A percentile compares a stretch with the other conserved stretches of the same genome.
Conservation (phyloP, 805 yeast genomes). For the Wickerhamiella brachini region DNA sequence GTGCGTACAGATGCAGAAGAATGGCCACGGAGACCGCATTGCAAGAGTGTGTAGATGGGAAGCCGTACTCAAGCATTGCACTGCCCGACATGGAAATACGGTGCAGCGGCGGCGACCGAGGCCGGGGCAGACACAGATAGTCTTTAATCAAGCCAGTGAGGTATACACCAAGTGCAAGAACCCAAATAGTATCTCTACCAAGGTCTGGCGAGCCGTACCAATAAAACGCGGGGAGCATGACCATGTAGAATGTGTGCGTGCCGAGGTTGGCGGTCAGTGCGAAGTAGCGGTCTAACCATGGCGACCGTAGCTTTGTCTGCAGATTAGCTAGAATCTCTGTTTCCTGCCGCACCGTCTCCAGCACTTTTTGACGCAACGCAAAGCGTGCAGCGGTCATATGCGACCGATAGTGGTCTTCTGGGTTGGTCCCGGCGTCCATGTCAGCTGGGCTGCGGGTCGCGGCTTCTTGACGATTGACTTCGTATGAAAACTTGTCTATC, state of each 20-base stretch:
- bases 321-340: constrained; percentile 42
- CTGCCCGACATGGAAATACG: constrained; percentile 83
- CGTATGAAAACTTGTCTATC: too few relatives aligned
- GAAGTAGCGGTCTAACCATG: constrained; percentile 56
- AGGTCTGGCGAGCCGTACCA: constrained; percentile 59
- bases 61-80: constrained; percentile 87
- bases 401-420: constrained; percentile 48
- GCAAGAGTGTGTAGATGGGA: constrained; percentile 89
- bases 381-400: constrained; percentile 37
- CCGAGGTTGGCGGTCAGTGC: constrained; percentile 83
- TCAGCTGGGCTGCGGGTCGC: background rate
- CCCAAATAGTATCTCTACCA: constrained; percentile 49
- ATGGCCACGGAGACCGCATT: constrained; percentile 78
- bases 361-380: constrained; percentile 35
- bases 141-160: constrained; percentile 67
- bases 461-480: too few relatives aligned
- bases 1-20: constrained; percentile 22
- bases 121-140: constrained; percentile 79
- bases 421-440: constrained; percentile 62
- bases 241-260: constrained; percentile 83
- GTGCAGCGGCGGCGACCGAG: constrained; percentile 80
- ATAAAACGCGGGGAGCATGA: constrained; percentile 70
- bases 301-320: constrained; percentile 38
- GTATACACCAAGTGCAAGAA: constrained; percentile 47
- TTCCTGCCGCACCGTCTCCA: constrained; percentile 50